These are phyloP conservation scores for Tolypocladium capitatum DNA, from an alignment of 2,329 filamentous ascomycete species.

Conservation along the genomic window DNA sequence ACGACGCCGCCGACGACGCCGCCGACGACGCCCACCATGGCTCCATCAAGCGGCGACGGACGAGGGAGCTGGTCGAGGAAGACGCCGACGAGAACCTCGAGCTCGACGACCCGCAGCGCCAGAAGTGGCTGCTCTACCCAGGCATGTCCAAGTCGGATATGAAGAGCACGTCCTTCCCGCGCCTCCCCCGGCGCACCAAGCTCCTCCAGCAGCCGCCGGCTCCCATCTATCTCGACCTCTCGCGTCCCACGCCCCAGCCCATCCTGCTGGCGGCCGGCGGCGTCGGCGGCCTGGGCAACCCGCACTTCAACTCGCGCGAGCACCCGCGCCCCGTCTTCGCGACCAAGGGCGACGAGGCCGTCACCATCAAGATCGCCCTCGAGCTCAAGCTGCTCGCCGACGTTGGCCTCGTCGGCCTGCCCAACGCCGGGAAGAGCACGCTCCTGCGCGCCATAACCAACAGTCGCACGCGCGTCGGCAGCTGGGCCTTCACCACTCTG, in stretches of 20 bases:
- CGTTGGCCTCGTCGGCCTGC: constrained; percentile 84
- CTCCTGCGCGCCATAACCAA: constrained; percentile 77
- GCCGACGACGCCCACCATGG: constrained; percentile 1
- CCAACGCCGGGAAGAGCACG: constrained; percentile 93
- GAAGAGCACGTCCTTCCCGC: constrained; percentile 36
- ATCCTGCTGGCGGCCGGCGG: constrained; percentile 79
- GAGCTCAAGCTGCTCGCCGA: constrained; percentile 94
- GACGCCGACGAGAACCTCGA: constrained; percentile 25
- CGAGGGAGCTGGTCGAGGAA: constrained; percentile 2
- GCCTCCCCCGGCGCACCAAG: constrained; percentile 36
- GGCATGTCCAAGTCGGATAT: constrained; percentile 60
- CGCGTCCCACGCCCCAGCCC: constrained; percentile 65
- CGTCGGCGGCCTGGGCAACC: constrained; percentile 82
- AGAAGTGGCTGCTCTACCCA: constrained; percentile 81
- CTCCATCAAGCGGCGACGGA: constrained; percentile 3
- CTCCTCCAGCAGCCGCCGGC: constrained; percentile 54
- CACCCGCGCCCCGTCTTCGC: constrained; percentile 71
- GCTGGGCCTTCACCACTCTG: constrained; percentile 94
- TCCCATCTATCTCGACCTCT: constrained; percentile 62
- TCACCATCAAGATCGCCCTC: constrained; percentile 68
- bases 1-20: constrained; percentile 5
- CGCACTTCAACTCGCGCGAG: constrained; percentile 75
- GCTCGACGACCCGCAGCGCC: constrained; percentile 34
- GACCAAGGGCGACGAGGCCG: constrained; percentile 69
- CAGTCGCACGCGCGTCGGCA: constrained; percentile 76